phyloP scores from a whole-genome alignment of 169 alveolate genomes.

The Toxoplasma gondii region DNA sequence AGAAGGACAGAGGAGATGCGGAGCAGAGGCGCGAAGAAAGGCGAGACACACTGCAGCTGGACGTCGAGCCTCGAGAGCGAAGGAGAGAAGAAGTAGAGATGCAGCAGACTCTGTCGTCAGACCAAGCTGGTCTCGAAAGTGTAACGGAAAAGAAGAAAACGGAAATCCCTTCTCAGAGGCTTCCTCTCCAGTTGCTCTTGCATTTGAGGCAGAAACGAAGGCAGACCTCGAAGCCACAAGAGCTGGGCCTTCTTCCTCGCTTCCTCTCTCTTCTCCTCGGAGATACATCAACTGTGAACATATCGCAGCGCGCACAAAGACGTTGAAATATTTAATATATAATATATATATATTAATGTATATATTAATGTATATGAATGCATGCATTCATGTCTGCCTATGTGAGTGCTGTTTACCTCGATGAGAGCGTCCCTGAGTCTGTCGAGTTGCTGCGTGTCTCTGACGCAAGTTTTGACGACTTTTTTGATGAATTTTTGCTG shows the following conservation, averaged over 20 bases:
- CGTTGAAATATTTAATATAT: not conserved
- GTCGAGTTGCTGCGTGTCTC: slow-evolving; percentile 1
- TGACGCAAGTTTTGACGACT: not conserved
- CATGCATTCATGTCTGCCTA: too few relatives aligned
- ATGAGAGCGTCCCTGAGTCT: slow-evolving; percentile 5
- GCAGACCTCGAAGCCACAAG: not conserved
- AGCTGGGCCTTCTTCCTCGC: not conserved
- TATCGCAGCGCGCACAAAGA: not conserved
- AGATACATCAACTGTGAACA: not conserved
- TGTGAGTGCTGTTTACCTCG: not conserved
- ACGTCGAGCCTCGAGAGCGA: slow-evolving; percentile 12
- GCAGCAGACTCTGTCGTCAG: not conserved
- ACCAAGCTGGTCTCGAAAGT: not conserved
- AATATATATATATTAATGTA: not conserved
- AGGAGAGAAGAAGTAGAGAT: not conserved
- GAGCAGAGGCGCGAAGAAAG: not conserved
- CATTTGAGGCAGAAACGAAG: not conserved
- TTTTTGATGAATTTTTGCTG: not conserved
- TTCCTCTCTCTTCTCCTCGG: not conserved
- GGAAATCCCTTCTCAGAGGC: not conserved
- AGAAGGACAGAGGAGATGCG: not conserved
- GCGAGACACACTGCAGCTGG: not conserved
- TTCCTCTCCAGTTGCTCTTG: not conserved
- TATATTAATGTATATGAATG: not conserved
- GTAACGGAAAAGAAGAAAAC: not conserved